Conservation (phyloP, 1,284 basidiomycete species). For the Leccinum cinnamomeum region DNA sequence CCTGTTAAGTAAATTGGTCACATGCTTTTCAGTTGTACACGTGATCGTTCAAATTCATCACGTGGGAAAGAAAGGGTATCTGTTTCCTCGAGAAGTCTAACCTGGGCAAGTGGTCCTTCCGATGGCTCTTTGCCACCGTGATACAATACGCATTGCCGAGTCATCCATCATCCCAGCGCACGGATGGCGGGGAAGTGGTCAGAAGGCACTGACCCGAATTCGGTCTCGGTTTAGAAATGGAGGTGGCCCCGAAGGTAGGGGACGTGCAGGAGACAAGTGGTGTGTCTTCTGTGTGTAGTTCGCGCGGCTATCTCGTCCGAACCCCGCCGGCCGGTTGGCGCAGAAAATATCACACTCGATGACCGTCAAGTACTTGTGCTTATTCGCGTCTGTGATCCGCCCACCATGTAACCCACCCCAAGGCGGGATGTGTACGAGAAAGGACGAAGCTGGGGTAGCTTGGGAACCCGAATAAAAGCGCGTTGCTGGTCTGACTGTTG, state of each 20-base stretch:
- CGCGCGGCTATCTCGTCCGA: constrained; percentile 2
- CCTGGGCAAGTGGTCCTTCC: constrained; percentile 9
- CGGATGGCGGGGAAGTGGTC: background rate
- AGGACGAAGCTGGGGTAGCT: background rate
- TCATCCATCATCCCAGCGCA: background rate
- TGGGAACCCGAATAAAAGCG: constrained; percentile 10
- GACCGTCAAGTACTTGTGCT: background rate
- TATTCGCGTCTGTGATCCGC: constrained; percentile 14
- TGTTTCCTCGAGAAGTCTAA: constrained; percentile 7
- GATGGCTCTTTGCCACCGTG: constrained; percentile 4
- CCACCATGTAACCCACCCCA: constrained; percentile 3
- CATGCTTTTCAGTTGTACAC: constrained; percentile 12
- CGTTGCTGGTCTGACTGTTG: constrained; percentile 5
- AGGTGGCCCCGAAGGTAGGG: constrained; percentile 9
- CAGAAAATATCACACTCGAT: constrained; percentile 6
- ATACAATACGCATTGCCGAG: constrained; percentile 1
- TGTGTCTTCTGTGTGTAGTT: constrained; percentile 1
- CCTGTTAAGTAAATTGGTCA: constrained; percentile 5
- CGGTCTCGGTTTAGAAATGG: background rate
- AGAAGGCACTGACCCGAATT: background rate
- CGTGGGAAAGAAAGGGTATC: constrained; percentile 22
- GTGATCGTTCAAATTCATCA: constrained; percentile 27
- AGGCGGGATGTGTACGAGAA: background rate
- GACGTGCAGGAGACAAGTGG: constrained; percentile 6
- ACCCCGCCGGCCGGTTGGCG: constrained; percentile 3